phyloP scores from a whole-genome alignment of 257 asterid species.

The Rhazya stricta region DNA sequence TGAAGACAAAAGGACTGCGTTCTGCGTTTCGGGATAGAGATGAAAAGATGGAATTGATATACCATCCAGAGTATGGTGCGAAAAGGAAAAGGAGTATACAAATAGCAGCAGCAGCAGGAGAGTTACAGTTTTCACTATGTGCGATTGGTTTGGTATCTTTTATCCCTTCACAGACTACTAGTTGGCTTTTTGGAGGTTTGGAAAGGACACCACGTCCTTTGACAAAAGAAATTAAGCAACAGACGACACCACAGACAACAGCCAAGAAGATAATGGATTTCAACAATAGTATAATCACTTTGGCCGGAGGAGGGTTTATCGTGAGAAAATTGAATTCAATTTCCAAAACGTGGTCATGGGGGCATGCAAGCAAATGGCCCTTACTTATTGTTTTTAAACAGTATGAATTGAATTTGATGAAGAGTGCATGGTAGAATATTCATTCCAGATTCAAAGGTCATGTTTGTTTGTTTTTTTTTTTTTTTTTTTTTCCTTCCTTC shows the following conservation, averaged over 20 bases:
- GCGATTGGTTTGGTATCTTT: neutral
- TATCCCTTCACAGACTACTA: too few species aligned
- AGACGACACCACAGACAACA: neutral
- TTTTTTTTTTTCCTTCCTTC: too few species aligned
- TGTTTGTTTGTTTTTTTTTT: too few species aligned
- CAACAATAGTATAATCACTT: neutral
- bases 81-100: neutral
- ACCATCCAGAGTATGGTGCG: neutral
- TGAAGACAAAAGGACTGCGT: neutral
- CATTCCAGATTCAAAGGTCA: neutral
- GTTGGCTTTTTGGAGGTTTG: neutral
- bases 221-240: too few species aligned
- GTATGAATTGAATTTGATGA: neutral
- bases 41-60: neutral
- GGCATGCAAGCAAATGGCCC: too few species aligned
- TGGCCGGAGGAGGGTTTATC: neutral
- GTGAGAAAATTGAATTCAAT: neutral
- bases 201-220: neutral
- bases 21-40: slow-evolving; percentile 3
- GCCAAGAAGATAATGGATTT: neutral
- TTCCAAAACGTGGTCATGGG: neutral
- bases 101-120: neutral
- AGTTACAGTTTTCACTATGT: neutral
- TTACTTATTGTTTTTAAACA: too few species aligned
- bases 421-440: neutral